Evolutionary conservation across 129 eudicot species (phyloP).

Genomic region (Pseudognaphalium luteoalbum): DNA sequence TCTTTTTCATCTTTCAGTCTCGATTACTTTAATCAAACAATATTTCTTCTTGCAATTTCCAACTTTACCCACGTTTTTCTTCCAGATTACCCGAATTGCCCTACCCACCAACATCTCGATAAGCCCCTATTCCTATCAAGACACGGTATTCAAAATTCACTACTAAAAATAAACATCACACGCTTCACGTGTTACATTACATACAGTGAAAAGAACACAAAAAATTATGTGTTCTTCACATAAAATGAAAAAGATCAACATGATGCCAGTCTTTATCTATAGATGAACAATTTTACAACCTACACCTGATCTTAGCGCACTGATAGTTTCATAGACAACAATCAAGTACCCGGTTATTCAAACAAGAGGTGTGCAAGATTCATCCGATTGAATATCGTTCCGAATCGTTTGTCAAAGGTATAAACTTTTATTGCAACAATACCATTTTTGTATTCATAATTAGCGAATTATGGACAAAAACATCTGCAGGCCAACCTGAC

Average conservation of each 20-base stretch:
- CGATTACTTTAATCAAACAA: slow-evolving; percentile 4
- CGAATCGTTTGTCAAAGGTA: not conserved
- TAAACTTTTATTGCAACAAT: not conserved
- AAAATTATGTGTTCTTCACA: too few relatives aligned
- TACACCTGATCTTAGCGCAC: not conserved
- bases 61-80: not conserved
- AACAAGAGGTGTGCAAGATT: not conserved
- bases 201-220: not conserved
- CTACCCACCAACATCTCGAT: not conserved
- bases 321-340: not conserved
- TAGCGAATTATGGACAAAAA: not conserved
- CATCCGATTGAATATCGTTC: not conserved
- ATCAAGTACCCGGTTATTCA: not conserved
- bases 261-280: not conserved
- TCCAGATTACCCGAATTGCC: not conserved
- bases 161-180: not conserved
- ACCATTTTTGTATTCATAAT: not conserved
- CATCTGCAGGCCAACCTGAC: not conserved
- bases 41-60: not conserved
- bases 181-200: not conserved
- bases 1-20: slow-evolving; percentile 23
- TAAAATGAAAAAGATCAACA: too few relatives aligned
- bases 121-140: not conserved
- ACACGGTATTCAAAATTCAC: not conserved
- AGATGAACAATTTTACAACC: not conserved